Base-by-base conservation (phyloP, 2,329 filamentous ascomycete species). In the Epichloe uncinata region DNA sequence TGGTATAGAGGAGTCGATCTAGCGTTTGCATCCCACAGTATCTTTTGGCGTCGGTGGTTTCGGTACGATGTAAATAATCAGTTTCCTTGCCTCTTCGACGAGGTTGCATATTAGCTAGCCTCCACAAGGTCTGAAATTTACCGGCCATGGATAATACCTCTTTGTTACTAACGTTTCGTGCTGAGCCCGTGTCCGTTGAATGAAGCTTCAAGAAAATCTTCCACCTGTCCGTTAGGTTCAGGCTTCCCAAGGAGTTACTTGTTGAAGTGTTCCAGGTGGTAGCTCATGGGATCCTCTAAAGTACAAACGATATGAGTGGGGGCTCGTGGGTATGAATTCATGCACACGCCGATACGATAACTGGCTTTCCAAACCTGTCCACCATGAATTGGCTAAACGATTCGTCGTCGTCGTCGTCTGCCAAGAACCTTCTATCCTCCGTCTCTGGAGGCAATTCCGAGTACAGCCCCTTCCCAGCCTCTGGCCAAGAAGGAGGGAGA, bases 381-480 rank as follows among this genome's bases (percentile, higher is more conserved):
- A 72, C 65, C 51, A 65, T 58, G 53, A 72, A 72, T 48, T 71
- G 68, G 42, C 68, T 71, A 45, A 72, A 72, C 0, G 68, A 62
- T 45, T 70, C 67, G 45, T 68, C 67, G 37, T 71, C 69, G 20
- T 70, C 65, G 4, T 65, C 61, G 44, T 71, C 69, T 30, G 60
- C 50, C 16, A 72, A 56, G 30, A 68, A 60, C 5, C 48, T 47
- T n/a, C 58, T 53, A 49, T 72, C 69, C 30, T 69, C 60, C 7
- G 59, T 61, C 53, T 72, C 70, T 0, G 63, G 62, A 11, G 57
- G 54, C 9, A 72, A 52, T 22, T 62, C 61, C 3, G 67, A 61
- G 52, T 72, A 72, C 53, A 71, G 47, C 0, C 70, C 70, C 44
- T 66, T 54, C 2, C 65, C 67, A 4, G 68, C 61, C 51, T 62